phyloP scores from a whole-genome alignment of 306 rosid species.

The Cercis canadensis region DNA sequence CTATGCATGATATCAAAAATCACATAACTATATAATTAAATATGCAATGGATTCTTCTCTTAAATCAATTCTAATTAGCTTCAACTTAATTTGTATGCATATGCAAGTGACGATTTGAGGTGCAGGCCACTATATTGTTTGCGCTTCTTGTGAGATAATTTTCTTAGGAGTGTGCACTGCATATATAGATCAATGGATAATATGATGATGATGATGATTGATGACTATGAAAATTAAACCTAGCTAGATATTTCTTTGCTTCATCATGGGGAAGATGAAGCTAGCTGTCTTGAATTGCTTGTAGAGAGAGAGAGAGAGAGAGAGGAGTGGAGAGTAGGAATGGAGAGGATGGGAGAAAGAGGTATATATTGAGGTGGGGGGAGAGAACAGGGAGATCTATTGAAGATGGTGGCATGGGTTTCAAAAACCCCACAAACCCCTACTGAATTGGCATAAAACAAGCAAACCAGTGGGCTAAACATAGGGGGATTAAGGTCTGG shows the following conservation, averaged over 20 bases:
- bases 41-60: too few species aligned
- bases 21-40: neutral
- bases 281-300: conserved; percentile 8
- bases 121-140: too few species aligned
- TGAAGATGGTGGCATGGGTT: conserved; percentile 6
- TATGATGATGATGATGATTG: too few species aligned
- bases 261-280: conserved; percentile 22
- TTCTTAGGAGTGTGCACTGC: too few species aligned
- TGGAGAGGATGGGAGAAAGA: conserved; percentile 13
- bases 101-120: neutral
- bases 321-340: conserved; percentile 26
- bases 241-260: neutral
- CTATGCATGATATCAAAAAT: conserved; percentile 28
- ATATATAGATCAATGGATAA: too few species aligned
- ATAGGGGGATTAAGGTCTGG: conserved; percentile 41
- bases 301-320: conserved; percentile 29
- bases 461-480: conserved; percentile 51
- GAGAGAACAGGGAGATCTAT: conserved; percentile 31
- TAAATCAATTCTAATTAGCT: neutral
- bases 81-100: neutral
- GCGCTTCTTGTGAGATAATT: too few species aligned
- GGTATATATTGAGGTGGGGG: conserved; percentile 39
- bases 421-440: conserved; percentile 57
- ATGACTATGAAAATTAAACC: neutral
- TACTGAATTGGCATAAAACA: conserved; percentile 62